Conservation (phyloP, 495 filamentous ascomycete species). For the Sporormia fimetaria region DNA sequence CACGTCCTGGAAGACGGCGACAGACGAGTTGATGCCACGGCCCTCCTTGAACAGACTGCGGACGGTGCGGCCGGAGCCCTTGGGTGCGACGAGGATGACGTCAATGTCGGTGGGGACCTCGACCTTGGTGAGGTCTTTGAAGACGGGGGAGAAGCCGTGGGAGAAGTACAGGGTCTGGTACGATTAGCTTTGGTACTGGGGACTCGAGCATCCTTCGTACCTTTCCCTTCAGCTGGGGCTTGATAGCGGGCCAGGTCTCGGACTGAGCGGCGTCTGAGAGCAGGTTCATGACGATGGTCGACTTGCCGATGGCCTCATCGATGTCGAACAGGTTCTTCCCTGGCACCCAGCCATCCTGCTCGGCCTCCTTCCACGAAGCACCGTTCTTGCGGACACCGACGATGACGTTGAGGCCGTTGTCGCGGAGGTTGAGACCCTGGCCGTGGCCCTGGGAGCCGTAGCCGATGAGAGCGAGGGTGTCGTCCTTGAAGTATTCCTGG, state of each 20-base stretch:
- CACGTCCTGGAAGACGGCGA: constrained; percentile 97
- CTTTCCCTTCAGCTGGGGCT: constrained; percentile 97
- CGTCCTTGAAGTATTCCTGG: constrained; percentile 98
- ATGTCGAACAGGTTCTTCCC: constrained; percentile 97
- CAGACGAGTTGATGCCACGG: constrained; percentile 98
- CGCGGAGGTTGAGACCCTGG: constrained; percentile 96
- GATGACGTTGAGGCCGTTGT: constrained; percentile 98
- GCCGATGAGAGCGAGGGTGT: constrained; percentile 96
- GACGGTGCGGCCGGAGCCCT: constrained; percentile 97
- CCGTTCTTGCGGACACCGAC: constrained; percentile 97
- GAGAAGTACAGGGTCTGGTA: constrained; percentile 94
- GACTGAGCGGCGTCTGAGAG: constrained; percentile 93
- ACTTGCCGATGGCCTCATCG: constrained; percentile 84
- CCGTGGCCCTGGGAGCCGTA: constrained; percentile 98
- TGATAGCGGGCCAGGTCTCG: constrained; percentile 96
- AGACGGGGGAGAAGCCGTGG: constrained; percentile 99
- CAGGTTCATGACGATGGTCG: constrained; percentile 97
- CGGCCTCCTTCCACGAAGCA: constrained; percentile 93
- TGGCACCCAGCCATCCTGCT: constrained; percentile 94
- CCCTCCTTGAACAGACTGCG: constrained; percentile 95
- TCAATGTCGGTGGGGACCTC: constrained; percentile 90
- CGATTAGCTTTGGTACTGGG: constrained; percentile 1
- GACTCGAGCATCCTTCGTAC: constrained; percentile 33
- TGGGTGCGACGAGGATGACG: constrained; percentile 97
- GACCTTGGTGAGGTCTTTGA: constrained; percentile 98